Base-by-base conservation (phyloP, 495 filamentous ascomycete species). In the Mycothermus thermophilus region DNA sequence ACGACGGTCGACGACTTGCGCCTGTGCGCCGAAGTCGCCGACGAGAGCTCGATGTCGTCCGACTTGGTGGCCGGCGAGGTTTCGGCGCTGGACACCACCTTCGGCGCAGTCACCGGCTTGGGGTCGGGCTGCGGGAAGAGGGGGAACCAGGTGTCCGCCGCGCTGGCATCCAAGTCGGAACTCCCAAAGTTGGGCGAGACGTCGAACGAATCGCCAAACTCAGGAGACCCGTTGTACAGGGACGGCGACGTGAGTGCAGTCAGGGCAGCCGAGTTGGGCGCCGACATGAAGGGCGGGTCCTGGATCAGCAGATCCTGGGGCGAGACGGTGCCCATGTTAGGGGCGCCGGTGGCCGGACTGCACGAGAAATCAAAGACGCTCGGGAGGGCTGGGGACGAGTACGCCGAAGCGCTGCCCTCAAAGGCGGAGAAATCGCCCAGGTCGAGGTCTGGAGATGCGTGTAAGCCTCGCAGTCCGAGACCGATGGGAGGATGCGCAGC, bases 191-290 rank as follows among this genome's bases (percentile, higher is more conserved):
- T 64, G 13, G 87, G 87, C 32, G 87, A 93, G 1, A 79, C 72
- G 38, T 90, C 76, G 40, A 75, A 83, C 49, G 69, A 72, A 42
- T 80, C 74, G 50, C 66, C 44, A 44, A 68, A 55, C 23, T 65
- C 74, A 13, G 84, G 83, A 23, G 82, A 87, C 38, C 79, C 81
- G 55, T 74, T 76, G 25, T 78, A 74, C 15, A 80, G 67, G 13
- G 73, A 77, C 20, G 82, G 87, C 34, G 87, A 92, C 35, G 85
- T 90, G 46, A 94, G 47, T 39, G 85, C 77, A 5, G 86, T 92
- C 51, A 85, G 80, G 10, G 83, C 75, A 26, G 78, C 66, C 0
- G 87, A 93, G 35, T 84, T 82, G 25, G 85, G 83, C 19, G 83
- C 75, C 35, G 85, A 90, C 47, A 66, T 60, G 47, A 63, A 64